Base-by-base conservation (phyloP, 2,329 filamentous ascomycete genomes). In the Talaromyces piceae region DNA sequence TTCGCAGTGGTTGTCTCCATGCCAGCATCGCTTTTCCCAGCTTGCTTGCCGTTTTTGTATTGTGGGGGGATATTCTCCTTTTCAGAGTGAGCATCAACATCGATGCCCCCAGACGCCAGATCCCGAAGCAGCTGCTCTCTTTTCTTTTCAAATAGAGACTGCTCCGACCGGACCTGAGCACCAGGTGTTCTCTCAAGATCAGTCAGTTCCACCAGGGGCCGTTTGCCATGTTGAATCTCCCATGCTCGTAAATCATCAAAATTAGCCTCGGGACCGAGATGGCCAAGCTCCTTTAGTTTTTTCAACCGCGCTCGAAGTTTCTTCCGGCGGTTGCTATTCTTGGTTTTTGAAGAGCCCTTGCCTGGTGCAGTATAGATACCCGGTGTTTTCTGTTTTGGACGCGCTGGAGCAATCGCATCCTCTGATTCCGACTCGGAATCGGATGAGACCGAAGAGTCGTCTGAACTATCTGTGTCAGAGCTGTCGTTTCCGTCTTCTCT, bases 321-420 rank as follows among this genome's bases (percentile, higher is more conserved):
- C 37, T 74, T 73, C 33, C 83, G 73, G 26, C 67, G 60, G 56
- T 86, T 86, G 54, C 81, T 77, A 22, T 67, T 67, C 47, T 75
- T 74, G 0, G 83, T 86, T 16, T 63, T 58, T 20, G 61, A 57
- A 27, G 70, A 72, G 13, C 83, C 82, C 53, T 73, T 49, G 4
- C 74, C 73, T 41, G 79, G 77, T 46, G 74, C 63, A 12, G 65
- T 66, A 27, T 60, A 45, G 30, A 53, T 31, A 8, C 30, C 46
- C 18, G 59, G 59, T 18, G 50, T 50, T 11, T 49, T 41, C 12
- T 39, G n/a, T 28, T 56, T 51, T 22, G 27, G 43, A 41, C 49
- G 54, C 27, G 50, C 59, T 48, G 52, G 59, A 51, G 54, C 25
- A 23, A 58, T 57, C 53, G 64, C 58, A 13, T 57, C 54, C 22